Conservation (phyloP, 495 filamentous ascomycete species). For the Hypomontagnella monticulosa region DNA sequence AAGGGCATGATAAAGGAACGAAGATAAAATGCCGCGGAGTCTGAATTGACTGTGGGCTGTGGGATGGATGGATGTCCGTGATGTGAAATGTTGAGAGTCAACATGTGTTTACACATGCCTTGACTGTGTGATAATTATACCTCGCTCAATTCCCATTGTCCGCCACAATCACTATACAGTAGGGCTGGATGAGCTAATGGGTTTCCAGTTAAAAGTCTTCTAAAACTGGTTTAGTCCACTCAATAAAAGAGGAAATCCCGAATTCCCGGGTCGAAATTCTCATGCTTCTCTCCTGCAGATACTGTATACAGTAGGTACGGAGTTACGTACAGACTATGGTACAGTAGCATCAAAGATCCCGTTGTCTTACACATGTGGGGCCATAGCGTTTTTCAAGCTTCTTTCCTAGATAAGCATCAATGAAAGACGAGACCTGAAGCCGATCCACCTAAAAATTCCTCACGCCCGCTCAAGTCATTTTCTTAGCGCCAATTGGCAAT, state of each 20-base stretch:
- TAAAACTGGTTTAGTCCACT: slow-evolving; percentile 4
- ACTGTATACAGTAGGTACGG: slow-evolving; percentile 8
- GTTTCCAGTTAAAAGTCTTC: slow-evolving; percentile 1
- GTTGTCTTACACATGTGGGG: slow-evolving; percentile 14
- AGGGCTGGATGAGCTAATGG: slow-evolving; percentile 12
- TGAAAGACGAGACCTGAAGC: neutral
- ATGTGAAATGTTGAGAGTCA: neutral
- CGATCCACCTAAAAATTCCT: slow-evolving; percentile 37
- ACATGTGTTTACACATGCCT: neutral
- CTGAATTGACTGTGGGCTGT: too few species aligned
- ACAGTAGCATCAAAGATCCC: neutral
- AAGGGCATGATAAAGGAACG: neutral
- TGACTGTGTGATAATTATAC: slow-evolving; percentile 9
- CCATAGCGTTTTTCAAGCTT: slow-evolving; percentile 23
- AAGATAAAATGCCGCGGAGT: neutral
- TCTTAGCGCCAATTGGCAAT: slow-evolving; percentile 30
- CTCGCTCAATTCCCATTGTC: slow-evolving; percentile 3
- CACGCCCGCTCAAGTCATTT: slow-evolving; percentile 20
- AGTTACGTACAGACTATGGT: slow-evolving; percentile 1
- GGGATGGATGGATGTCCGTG: slow-evolving; percentile 4
- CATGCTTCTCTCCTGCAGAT: too few species aligned
- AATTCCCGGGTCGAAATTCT: slow-evolving; percentile 18
- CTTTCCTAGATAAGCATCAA: slow-evolving; percentile 20
- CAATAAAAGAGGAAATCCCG: slow-evolving; percentile 22
- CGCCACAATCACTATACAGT: neutral